phyloP scores from a whole-genome alignment of 1,284 basidiomycete species.

The Boletellus deceptivus region DNA sequence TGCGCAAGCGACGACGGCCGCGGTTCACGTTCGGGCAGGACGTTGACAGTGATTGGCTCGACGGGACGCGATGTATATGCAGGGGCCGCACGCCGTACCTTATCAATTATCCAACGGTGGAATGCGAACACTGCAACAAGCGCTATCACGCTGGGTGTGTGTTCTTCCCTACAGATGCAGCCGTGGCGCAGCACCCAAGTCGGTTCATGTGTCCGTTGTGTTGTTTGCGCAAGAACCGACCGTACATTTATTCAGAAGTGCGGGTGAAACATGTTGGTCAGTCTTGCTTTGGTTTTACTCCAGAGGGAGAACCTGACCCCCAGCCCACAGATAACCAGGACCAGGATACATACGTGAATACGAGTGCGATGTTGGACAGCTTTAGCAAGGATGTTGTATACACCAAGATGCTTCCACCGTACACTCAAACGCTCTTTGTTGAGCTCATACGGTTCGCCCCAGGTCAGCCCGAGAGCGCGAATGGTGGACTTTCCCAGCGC shows the following conservation, averaged over 20 bases:
- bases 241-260: slow-evolving; percentile 70
- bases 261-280: slow-evolving; percentile 64
- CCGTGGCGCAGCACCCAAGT: slow-evolving; percentile 33
- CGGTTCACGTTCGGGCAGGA: slow-evolving; percentile 77
- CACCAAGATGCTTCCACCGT: slow-evolving; percentile 61
- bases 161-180: slow-evolving; percentile 54
- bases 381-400: slow-evolving; percentile 71
- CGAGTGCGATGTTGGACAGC: slow-evolving; percentile 67
- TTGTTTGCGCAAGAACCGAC: slow-evolving; percentile 65
- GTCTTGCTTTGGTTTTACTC: slow-evolving; percentile 27
- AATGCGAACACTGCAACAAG: slow-evolving; percentile 63
- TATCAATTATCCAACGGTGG: slow-evolving; percentile 57
- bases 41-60: slow-evolving; percentile 65
- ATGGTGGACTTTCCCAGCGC: slow-evolving; percentile 30
- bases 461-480: slow-evolving; percentile 42
- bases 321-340: slow-evolving; percentile 41
- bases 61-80: slow-evolving; percentile 78
- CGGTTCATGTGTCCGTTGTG: slow-evolving; percentile 70
- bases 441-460: slow-evolving; percentile 66
- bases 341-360: slow-evolving; percentile 62
- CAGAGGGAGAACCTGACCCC: slow-evolving; percentile 7
- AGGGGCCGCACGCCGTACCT: slow-evolving; percentile 63
- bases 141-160: slow-evolving; percentile 75
- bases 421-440: slow-evolving; percentile 66
- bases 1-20: slow-evolving; percentile 63